Conservation (phyloP, 306 rosid genomes). For the Cucurbita moschata region DNA sequence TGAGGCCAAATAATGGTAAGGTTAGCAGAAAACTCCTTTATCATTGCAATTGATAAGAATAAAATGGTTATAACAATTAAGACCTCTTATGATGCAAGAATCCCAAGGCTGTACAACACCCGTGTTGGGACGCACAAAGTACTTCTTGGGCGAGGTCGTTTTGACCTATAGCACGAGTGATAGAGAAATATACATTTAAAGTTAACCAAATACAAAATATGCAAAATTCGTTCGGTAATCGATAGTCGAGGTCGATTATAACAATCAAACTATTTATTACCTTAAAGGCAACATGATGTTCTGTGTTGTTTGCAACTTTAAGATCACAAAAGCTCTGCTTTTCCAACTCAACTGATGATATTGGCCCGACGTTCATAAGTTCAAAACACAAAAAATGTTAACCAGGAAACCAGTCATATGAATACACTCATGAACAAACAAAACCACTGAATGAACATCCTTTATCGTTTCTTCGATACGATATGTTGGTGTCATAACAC, state of each 20-base stretch:
- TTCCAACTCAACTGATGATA: slow-evolving; percentile 72
- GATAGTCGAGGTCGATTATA: neutral
- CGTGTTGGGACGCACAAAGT: slow-evolving; percentile 90
- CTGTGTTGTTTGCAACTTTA: slow-evolving; percentile 61
- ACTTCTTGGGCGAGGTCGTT: slow-evolving; percentile 95
- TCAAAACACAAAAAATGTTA: neutral
- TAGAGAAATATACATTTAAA: neutral
- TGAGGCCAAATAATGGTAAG: neutral
- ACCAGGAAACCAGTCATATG: neutral
- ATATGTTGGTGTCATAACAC: neutral
- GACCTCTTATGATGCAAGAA: slow-evolving; percentile 83
- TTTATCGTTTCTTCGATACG: neutral
- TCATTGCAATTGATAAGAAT: neutral
- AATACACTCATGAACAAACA: neutral
- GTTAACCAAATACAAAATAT: neutral
- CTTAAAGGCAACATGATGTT: slow-evolving; percentile 80
- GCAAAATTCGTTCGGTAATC: neutral
- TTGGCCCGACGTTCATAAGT: slow-evolving; percentile 9
- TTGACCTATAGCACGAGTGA: slow-evolving; percentile 49
- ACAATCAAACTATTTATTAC: slow-evolving; percentile 17
- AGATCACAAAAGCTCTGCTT: slow-evolving; percentile 83
- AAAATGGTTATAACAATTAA: neutral
- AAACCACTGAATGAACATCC: neutral
- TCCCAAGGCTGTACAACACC: slow-evolving; percentile 81
- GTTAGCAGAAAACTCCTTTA: neutral